A percentile compares a stretch with the other conserved stretches of the same genome.
Evolutionary conservation across 2,329 filamentous ascomycete genomes (phyloP).

Genomic region (Pseudogymnoascus sp.): DNA sequence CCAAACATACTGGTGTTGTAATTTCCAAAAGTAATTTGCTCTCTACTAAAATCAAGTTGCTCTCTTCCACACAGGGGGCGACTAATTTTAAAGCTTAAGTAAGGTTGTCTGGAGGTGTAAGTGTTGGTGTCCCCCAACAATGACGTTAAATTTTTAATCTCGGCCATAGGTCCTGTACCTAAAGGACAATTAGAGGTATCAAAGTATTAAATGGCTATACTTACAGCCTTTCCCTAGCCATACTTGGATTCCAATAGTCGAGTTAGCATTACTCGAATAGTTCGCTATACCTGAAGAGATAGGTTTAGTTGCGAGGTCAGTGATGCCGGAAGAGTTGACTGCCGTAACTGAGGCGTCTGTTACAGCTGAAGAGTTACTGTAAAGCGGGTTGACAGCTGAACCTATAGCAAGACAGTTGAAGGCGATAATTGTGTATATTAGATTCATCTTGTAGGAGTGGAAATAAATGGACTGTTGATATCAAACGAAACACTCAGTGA

Average conservation of each 20-base stretch:
- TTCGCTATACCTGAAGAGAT: no score
- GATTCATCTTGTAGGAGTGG: not conserved
- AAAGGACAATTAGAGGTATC: not conserved
- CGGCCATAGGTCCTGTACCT: no score
- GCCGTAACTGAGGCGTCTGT: no score
- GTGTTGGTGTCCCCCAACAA: no score
- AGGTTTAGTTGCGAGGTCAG: no score
- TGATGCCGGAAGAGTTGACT: no score
- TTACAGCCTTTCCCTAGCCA: no score
- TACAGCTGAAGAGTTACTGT: no score
- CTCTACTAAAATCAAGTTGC: not conserved
- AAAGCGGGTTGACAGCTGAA: not conserved
- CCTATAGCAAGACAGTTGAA: not conserved
- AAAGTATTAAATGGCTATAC: not conserved
- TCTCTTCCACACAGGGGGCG: not conserved
- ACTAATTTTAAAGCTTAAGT: not conserved
- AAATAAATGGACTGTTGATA: not conserved
- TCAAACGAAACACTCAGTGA: not conserved
- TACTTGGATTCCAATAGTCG: no score
- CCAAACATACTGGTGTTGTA: not conserved
- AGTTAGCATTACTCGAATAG: no score
- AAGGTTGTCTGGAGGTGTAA: no score
- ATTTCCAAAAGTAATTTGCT: not conserved
- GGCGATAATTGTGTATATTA: not conserved
- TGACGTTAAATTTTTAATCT: no score